phyloP scores from a whole-genome alignment of 208 protist species.

The Tritrichomonas musculus region DNA sequence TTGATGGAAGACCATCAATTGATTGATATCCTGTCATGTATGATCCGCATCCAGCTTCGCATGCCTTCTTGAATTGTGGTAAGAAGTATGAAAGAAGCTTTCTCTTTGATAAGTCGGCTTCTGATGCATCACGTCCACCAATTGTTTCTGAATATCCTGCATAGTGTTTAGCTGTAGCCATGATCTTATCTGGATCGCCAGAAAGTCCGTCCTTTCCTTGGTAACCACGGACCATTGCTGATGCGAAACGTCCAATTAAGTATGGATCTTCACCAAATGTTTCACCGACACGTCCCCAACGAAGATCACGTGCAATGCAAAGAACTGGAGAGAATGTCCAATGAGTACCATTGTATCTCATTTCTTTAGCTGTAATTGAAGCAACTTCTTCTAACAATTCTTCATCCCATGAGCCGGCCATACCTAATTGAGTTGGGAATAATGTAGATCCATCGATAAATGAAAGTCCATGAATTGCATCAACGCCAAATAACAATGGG shows the following conservation, averaged over 20 bases:
- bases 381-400: background rate
- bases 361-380: conserved; percentile 47
- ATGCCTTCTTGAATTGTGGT: conserved; percentile 44
- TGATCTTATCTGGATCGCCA: conserved; percentile 37
- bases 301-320: conserved; percentile 47
- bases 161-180: conserved; percentile 31
- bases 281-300: conserved; percentile 55
- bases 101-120: conserved; percentile 39
- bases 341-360: conserved; percentile 49
- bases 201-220: conserved; percentile 32
- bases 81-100: conserved; percentile 49
- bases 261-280: conserved; percentile 58
- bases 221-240: conserved; percentile 37
- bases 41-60: conserved; percentile 27
- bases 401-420: conserved; percentile 50
- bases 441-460: conserved; percentile 48
- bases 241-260: conserved; percentile 25
- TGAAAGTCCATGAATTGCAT: conserved; percentile 50
- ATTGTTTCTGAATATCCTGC: conserved; percentile 45
- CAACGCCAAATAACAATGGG: conserved; percentile 53
- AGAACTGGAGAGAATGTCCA: conserved; percentile 54
- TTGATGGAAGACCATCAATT: background rate
- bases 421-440: conserved; percentile 52
- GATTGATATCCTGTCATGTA: conserved; percentile 38
- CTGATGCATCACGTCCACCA: conserved; percentile 47